A percentile compares a stretch with the other conserved stretches of the same genome.
phyloP scores from a whole-genome alignment of 805 yeast genomes.

The Candida khao-thaluensis region DNA sequence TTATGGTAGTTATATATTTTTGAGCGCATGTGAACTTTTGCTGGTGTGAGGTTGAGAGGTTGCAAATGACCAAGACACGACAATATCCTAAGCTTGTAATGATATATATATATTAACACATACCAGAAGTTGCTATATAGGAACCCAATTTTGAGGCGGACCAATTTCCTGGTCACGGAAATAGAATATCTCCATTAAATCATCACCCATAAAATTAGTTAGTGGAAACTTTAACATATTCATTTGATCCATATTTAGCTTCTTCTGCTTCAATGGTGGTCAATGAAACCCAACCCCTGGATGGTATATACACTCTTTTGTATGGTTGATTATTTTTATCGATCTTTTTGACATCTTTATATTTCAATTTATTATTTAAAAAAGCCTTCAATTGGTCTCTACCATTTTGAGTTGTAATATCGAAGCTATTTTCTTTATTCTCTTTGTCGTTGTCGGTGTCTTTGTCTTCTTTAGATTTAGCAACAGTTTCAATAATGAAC shows the following conservation, averaged over 20 bases:
- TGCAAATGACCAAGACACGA: conserved; percentile 2
- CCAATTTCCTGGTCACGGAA: no score
- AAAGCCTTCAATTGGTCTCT: conserved; percentile 23
- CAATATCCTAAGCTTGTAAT: neutral
- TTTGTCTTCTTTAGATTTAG: no score
- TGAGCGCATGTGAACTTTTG: conserved; percentile 8
- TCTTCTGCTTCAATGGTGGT: conserved; percentile 21
- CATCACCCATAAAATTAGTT: no score
- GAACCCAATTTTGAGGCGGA: no score
- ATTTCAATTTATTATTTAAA: conserved; percentile 11
- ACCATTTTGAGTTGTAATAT: conserved; percentile 30
- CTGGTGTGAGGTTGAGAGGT: no score
- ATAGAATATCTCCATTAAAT: no score
- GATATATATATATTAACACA: no score
- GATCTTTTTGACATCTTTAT: conserved; percentile 18
- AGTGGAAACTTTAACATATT: neutral
- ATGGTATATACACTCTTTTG: conserved; percentile 47
- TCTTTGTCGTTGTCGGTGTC: neutral
- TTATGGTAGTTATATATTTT: conserved; percentile 4
- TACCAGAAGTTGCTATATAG: no score
- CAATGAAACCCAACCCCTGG: conserved; percentile 51
- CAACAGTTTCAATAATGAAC: no score
- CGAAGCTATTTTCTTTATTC: conserved; percentile 19
- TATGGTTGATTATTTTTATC: conserved; percentile 42
- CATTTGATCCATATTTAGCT: conserved; percentile 15